Evolutionary conservation across 176 grass and related monocot species (phyloP).

Genomic region (Triticum timopheevii): DNA sequence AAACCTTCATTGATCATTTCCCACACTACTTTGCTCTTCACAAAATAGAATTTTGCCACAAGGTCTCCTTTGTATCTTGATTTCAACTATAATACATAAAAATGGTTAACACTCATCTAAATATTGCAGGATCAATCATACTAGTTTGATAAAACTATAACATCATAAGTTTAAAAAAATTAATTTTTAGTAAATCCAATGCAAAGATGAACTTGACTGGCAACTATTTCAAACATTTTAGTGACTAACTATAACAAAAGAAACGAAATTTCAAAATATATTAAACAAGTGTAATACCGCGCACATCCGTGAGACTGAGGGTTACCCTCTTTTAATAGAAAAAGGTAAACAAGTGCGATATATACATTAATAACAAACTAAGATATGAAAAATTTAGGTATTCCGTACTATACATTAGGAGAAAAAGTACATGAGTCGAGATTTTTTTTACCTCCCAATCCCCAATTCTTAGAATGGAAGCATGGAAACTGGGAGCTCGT

Average conservation of each 20-base stretch:
- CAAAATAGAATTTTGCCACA: slow-evolving; percentile 59
- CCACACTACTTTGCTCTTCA: slow-evolving; percentile 49
- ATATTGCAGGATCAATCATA: not conserved
- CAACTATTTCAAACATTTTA: not conserved
- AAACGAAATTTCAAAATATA: not conserved
- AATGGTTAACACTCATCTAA: not conserved
- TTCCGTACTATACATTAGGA: not conserved
- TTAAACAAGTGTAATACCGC: not conserved
- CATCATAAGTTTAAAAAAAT: not conserved
- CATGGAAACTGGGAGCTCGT: not conserved
- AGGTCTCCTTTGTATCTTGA: slow-evolving; percentile 59
- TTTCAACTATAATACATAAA: not conserved
- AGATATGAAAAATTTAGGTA: not conserved
- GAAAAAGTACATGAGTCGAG: not conserved
- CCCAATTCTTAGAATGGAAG: not conserved
- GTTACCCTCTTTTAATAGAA: not conserved
- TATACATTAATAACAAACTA: not conserved
- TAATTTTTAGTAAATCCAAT: not conserved
- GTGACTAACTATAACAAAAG: not conserved
- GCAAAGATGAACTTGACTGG: not conserved
- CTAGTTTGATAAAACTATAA: not conserved
- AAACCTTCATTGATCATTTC: slow-evolving; percentile 53
- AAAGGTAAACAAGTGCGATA: not conserved
- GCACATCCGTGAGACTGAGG: not conserved
- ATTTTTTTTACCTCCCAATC: not conserved